Evolutionary conservation across 2,329 filamentous ascomycete genomes (phyloP), one percentile per base, ranked within the genome.

Genomic region (Camillea tinctor): DNA sequence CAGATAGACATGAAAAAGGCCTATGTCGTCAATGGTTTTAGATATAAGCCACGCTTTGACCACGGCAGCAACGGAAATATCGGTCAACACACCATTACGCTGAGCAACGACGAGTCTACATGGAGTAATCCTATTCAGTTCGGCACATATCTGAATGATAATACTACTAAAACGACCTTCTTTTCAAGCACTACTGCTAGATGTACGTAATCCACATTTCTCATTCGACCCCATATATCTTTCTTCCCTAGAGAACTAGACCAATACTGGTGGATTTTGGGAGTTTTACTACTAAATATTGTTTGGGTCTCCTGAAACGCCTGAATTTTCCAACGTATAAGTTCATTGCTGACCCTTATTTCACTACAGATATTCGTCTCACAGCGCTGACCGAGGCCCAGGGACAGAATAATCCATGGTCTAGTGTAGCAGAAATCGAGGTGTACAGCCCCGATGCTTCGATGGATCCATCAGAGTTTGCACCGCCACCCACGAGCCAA

Each of bases 391-490:
- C 66, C 15, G 74, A 76, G 58, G 68, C 69, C 9, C 60, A 68
- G n/a, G 59, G 61, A 19, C 48, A 44, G 21, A 68, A 68, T 22
- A 65, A 69, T 26, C 62, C 60, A 11, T 74, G 70, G 70, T 71
- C 72, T 6, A 74, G 71, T 63, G 66, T 73, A 19, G 67, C 72
- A 4, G 73, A 75, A 51, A 60, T 77, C 21, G 70, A 72, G 24
- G 58, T 75, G 21, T 73, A 71, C 53, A 68, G 66, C 49, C 64
- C 69, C 40, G 50, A 69, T 44, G 61, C 58, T 50, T 64, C 55
- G 23, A 62, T 63, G 36, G 48, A 56, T 54, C 57, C 60, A 50
- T 55, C 52, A 52, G 55, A 53, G 13, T 68, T 62, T 26, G 58
- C 58, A 54, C 61, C 67, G 2, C 61, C 62, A n/a, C 66, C 68